Conservation (phyloP, 306 rosid species). For the Rosa persica region DNA sequence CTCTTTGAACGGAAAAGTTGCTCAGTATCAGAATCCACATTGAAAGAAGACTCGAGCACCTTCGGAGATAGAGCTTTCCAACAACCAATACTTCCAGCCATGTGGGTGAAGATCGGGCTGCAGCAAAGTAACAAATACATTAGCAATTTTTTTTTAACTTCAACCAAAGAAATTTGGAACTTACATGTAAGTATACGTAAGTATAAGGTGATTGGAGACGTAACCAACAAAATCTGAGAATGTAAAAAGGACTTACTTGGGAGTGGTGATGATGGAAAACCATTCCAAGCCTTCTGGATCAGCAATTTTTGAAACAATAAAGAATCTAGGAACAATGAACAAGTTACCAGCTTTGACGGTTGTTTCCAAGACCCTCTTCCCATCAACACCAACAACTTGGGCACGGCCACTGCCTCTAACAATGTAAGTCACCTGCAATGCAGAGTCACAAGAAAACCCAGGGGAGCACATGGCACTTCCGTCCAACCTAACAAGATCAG, state of each 20-base stretch:
- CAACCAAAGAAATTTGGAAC: not conserved
- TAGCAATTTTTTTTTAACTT: not conserved
- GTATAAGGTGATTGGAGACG: not conserved
- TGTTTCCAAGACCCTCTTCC: conserved; percentile 70
- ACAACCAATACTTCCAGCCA: conserved; percentile 74
- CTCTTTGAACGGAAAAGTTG: conserved; percentile 76
- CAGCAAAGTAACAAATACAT: not conserved
- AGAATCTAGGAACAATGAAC: conserved; percentile 85
- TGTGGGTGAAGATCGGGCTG: conserved; percentile 84
- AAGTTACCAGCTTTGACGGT: conserved; percentile 62
- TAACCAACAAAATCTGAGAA: not conserved
- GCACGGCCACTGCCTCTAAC: conserved; percentile 72
- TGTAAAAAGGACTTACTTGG: conserved; percentile 42
- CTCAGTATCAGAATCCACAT: conserved; percentile 58
- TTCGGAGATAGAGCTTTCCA: conserved; percentile 81
- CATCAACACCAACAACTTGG: conserved; percentile 76
- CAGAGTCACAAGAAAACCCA: conserved; percentile 79
- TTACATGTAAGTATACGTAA: not conserved
- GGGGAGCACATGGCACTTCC: conserved; percentile 85
- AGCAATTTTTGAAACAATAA: conserved; percentile 84
- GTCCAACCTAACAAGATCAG: conserved; percentile 77
- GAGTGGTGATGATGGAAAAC: conserved; percentile 87
- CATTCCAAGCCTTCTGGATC: conserved; percentile 76
- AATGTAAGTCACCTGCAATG: conserved; percentile 75
- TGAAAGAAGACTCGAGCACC: conserved; percentile 73